A percentile compares a stretch with the other conserved stretches of the same genome.
Conservation (phyloP, 345 rosid species). For the Aethionema arabicum region DNA sequence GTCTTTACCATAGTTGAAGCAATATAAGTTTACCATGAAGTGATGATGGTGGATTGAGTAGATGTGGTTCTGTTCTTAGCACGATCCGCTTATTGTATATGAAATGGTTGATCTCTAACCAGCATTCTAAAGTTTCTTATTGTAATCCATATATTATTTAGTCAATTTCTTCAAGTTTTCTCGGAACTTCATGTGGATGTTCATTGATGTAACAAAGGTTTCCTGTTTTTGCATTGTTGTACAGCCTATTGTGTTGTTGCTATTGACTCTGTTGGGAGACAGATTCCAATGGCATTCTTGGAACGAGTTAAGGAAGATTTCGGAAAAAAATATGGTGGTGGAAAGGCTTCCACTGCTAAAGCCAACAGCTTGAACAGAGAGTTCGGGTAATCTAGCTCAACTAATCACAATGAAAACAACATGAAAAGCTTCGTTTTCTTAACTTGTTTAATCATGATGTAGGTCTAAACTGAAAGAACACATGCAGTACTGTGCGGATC, state of each 20-base stretch:
- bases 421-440: neutral
- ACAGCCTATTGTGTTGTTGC: conserved; percentile 95
- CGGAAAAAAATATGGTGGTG: conserved; percentile 80
- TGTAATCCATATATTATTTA: neutral
- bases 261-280: conserved; percentile 79
- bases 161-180: too few relatives aligned
- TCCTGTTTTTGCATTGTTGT: conserved; percentile 12
- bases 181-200: too few relatives aligned
- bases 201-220: conserved; percentile 1
- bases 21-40: neutral
- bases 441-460: conserved; percentile 1
- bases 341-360: conserved; percentile 75
- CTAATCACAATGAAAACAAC: neutral
- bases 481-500: conserved; percentile 86
- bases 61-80: neutral
- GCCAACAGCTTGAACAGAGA: conserved; percentile 79
- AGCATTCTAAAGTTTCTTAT: neutral
- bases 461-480: conserved; percentile 88
- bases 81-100: neutral
- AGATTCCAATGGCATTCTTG: conserved; percentile 84
- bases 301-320: conserved; percentile 85
- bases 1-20: neutral
- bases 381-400: conserved; percentile 47
- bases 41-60: neutral
- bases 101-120: neutral